phyloP scores from a whole-genome alignment of 805 yeast species.

The Saccharomycopsis selenospora region DNA sequence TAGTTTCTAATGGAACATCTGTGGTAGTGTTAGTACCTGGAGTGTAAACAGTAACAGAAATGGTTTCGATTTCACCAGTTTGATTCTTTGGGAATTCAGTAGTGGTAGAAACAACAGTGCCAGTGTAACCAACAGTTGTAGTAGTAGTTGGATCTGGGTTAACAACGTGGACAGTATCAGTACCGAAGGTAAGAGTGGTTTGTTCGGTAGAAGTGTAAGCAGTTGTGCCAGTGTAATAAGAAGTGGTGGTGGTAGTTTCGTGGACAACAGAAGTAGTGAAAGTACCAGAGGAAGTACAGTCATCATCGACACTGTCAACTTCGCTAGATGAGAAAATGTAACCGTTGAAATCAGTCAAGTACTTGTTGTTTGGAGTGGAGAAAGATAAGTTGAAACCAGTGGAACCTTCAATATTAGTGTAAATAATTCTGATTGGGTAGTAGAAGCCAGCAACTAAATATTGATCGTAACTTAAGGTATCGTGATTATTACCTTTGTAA shows the following conservation, averaged over 20 bases:
- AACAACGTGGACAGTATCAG: background rate
- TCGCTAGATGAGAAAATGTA: background rate
- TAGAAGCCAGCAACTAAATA: slow-evolving; percentile 24
- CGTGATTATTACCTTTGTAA: background rate
- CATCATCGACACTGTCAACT: background rate
- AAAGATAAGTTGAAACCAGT: slow-evolving; percentile 20
- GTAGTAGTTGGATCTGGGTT: slow-evolving; percentile 2
- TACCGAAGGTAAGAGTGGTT: slow-evolving; percentile 4
- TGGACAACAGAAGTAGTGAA: slow-evolving; percentile 3
- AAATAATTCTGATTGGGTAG: slow-evolving; percentile 29
- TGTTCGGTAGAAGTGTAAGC: slow-evolving; percentile 1
- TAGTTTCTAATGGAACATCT: background rate
- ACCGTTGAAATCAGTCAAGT: background rate
- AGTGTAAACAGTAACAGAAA: background rate
- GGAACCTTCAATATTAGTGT: slow-evolving; percentile 22
- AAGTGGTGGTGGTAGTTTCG: background rate
- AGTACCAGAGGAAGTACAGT: slow-evolving; percentile 1
- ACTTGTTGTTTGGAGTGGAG: slow-evolving; percentile 5
- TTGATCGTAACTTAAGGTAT: background rate
- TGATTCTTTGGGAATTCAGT: background rate
- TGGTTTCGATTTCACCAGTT: background rate
- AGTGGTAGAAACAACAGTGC: background rate
- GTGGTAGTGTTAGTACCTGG: too few species aligned
- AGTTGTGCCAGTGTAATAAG: slow-evolving; percentile 1
- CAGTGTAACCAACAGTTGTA: slow-evolving; percentile 2